Evolutionary conservation across 2,329 filamentous ascomycete species (phyloP), one percentile per base, ranked within the genome.

Genomic region (Falciphora oryzae): DNA sequence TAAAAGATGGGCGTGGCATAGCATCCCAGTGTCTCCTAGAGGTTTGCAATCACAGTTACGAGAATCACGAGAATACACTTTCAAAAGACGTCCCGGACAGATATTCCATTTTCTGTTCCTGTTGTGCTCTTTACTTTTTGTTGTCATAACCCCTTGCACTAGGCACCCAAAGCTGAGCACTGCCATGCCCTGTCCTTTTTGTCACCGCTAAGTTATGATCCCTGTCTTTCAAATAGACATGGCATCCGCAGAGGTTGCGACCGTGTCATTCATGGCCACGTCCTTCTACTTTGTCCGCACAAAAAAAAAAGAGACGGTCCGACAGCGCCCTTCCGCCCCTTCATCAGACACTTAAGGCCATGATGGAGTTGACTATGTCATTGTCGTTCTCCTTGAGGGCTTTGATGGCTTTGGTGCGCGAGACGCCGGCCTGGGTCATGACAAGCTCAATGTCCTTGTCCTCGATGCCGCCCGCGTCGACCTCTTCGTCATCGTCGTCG

Each of bases 351-450:
- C 90, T 93, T 78, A 99, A 83, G 72, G 94, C 93, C 95, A 99
- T 99, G 83, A 99, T 99, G 73, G 95, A 97, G 86, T 99, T 99
- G 85, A 99, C 95, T 83, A 99, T 99, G 78, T 99, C 95, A 76
- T 98, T 97, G 83, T 98, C 94, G 78, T 99, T 99, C 85, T 98
- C 95, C 85, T 93, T 93, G 76, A 99, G 86, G 65, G 96, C 95
- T 84, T 98, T 99, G 83, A 99, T 88, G 67, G 95, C 95, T 88
- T 98, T 98, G 84, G 96, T 97, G 79, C 95, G 88, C 73, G 92
- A 97, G 74, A 99, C 96, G 75, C 85, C 95, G 73, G 95, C 95
- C 82, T 99, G 94, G 73, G 91, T 92, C 92, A 98, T 97, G 79
- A 99, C 95, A 66, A 99, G 87, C 81, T 99, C 95, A 75, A 99